phyloP scores from a whole-genome alignment of 2,329 filamentous ascomycete genomes.

The Truncatella angustata region DNA sequence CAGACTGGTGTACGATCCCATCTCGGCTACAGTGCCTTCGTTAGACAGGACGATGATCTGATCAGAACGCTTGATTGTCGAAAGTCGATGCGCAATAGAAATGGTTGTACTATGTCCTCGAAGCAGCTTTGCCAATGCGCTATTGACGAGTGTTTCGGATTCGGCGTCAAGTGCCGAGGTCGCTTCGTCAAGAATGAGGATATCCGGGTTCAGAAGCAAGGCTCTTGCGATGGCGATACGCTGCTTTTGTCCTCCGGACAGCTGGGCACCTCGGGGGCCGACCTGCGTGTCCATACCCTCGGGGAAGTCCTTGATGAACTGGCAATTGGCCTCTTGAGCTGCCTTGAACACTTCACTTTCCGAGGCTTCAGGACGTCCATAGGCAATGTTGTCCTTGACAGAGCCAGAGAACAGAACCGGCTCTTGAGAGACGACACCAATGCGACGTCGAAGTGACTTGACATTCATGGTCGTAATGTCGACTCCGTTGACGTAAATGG shows the following conservation, averaged over 20 bases:
- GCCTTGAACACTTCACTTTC: slow-evolving; percentile 80
- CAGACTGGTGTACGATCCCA: slow-evolving; percentile 78
- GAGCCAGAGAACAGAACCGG: slow-evolving; percentile 88
- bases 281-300: slow-evolving; percentile 94
- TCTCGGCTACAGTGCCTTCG: slow-evolving; percentile 87
- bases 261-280: slow-evolving; percentile 85
- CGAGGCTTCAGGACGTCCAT: slow-evolving; percentile 78
- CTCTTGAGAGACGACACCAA: slow-evolving; percentile 94
- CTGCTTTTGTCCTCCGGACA: slow-evolving; percentile 96
- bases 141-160: slow-evolving; percentile 94
- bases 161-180: slow-evolving; percentile 95
- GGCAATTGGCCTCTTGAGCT: slow-evolving; percentile 89
- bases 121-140: slow-evolving; percentile 78
- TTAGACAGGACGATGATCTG: slow-evolving; percentile 87
- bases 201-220: slow-evolving; percentile 92
- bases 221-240: slow-evolving; percentile 95
- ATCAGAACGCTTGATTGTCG: slow-evolving; percentile 94
- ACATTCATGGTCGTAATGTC: slow-evolving; percentile 87
- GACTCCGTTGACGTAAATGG: slow-evolving; percentile 78
- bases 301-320: slow-evolving; percentile 94
- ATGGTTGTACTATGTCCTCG: slow-evolving; percentile 92
- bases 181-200: slow-evolving; percentile 93
- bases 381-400: slow-evolving; percentile 86
- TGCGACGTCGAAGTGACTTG: slow-evolving; percentile 87
- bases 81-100: slow-evolving; percentile 92